These are phyloP conservation scores for Nymphaea thermarum DNA, from an alignment of 164 flowering plant species.

Conservation along the genomic window DNA sequence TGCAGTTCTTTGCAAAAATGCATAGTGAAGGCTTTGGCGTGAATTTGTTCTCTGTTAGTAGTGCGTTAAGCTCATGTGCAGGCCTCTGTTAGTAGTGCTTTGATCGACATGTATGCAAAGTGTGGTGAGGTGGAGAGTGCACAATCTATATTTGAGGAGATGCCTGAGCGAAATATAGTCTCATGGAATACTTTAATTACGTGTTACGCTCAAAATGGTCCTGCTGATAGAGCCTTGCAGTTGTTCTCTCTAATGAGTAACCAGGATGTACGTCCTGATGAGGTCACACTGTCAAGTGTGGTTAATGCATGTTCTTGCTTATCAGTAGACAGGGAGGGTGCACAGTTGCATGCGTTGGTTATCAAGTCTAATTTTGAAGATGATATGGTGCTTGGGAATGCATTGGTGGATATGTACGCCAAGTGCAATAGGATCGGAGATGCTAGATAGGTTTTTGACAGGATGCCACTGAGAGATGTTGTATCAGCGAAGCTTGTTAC, in stretches of 20 bases:
- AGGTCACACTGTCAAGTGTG: slow-evolving; percentile 20
- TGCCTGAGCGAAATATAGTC: slow-evolving; percentile 14
- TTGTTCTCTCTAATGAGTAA: slow-evolving; percentile 11
- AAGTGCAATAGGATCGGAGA: slow-evolving; percentile 14
- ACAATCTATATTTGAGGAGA: slow-evolving; percentile 11
- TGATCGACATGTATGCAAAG: slow-evolving; percentile 20
- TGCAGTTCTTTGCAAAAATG: slow-evolving; percentile 12
- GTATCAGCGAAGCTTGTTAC: no score
- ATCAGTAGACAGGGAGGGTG: slow-evolving; percentile 8
- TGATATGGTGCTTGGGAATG: slow-evolving; percentile 17
- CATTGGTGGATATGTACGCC: slow-evolving; percentile 21
- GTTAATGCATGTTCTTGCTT: slow-evolving; percentile 18
- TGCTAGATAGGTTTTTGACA: slow-evolving; percentile 15
- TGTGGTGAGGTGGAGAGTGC: slow-evolving; percentile 10
- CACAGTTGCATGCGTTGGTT: slow-evolving; percentile 14
- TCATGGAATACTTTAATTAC: slow-evolving; percentile 23
- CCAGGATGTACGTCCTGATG: slow-evolving; percentile 12
- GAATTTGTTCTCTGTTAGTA: slow-evolving; percentile 13
- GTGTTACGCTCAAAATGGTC: slow-evolving; percentile 19
- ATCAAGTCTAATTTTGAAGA: slow-evolving; percentile 11
- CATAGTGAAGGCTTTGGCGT: slow-evolving; percentile 13
- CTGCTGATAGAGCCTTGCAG: slow-evolving; percentile 9
- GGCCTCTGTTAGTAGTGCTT: slow-evolving; percentile 18
- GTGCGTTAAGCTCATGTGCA: slow-evolving; percentile 16
- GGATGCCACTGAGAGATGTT: slow-evolving; percentile 16